Evolutionary conservation across 495 filamentous ascomycete species (phyloP), one percentile per base, ranked within the genome.

Genomic region (Amorphotheca resinae): DNA sequence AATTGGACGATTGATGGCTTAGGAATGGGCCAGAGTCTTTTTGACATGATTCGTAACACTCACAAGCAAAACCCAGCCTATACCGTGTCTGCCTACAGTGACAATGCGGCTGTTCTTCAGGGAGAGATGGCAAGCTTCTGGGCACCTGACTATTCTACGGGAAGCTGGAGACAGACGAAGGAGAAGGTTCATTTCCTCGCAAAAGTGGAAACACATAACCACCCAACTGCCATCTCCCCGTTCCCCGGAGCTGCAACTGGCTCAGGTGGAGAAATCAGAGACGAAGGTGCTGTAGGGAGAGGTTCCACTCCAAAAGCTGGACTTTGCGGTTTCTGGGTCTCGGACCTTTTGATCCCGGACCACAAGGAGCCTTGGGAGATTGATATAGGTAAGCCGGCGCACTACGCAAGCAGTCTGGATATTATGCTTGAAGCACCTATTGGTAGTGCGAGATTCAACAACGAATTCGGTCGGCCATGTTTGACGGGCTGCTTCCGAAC

Each of bases 171-270:
- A 49, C 72, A 84, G 45, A 83, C 76, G n/a, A 88, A 83, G 55
- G 91, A 98, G 64, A 64, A 71, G 20, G 79, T 95, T 8, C 84
- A 96, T 57, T 79, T 88, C 54, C 63, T 96, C n/a, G 77, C 73
- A 51, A 98, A 98, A 65, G 91, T 95, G 11, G 91, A 98, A 63
- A 95, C 91, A 1, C 91, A 98, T 64, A 96, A 95, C 59, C 91
- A 98, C 55, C 91, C 91, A 16, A 95, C 91, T 11, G 91, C 88
- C 6, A 87, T 98, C 40, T 93, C 89, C 3, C 88, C 84, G 2
- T 77, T 76, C 50, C 74, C 82, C 4, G 82, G 91, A 44, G 91
- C 93, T 15, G 91, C 91, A 9, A 98, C 91, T 35, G 91, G 91
- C 20, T 91, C 87, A 14, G 91, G 91, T 49, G 91, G 91, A 48